Evolutionary conservation across 108 stramenopile species (phyloP).

Genomic region (Cyclotella cryptica): DNA sequence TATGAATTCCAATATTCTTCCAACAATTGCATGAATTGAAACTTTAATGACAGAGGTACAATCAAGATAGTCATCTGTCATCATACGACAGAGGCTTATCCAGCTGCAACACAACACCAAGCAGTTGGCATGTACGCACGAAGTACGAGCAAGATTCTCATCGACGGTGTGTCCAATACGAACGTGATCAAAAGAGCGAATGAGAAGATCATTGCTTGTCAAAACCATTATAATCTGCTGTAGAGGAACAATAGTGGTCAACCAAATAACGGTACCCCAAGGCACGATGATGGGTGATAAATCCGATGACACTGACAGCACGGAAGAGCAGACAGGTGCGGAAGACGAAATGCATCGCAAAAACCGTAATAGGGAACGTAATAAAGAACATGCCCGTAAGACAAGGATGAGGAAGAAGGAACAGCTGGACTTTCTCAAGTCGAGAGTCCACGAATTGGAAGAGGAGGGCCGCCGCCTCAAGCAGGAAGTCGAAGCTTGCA

Average conservation of each 20-base stretch:
- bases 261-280: background rate
- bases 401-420: constrained; percentile 91
- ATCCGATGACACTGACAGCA: constrained; percentile 12
- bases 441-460: constrained; percentile 72
- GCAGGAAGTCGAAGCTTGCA: constrained; percentile 84
- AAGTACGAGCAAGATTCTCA: no score
- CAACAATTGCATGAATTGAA: no score
- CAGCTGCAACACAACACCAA: no score
- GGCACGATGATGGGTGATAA: constrained; percentile 8
- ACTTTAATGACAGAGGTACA: no score
- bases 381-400: constrained; percentile 91
- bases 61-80: no score
- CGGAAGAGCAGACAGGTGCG: background rate
- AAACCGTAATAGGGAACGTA: constrained; percentile 84
- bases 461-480: constrained; percentile 69
- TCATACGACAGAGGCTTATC: no score
- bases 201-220: no score
- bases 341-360: constrained; percentile 57
- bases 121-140: no score
- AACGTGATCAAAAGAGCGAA: no score
- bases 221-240: no score
- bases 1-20: no score
- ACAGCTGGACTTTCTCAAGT: constrained; percentile 82
- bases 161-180: no score
- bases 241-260: background rate